Evolutionary conservation across 345 rosid species (phyloP).

Genomic region (Capsella bursapastoris): DNA sequence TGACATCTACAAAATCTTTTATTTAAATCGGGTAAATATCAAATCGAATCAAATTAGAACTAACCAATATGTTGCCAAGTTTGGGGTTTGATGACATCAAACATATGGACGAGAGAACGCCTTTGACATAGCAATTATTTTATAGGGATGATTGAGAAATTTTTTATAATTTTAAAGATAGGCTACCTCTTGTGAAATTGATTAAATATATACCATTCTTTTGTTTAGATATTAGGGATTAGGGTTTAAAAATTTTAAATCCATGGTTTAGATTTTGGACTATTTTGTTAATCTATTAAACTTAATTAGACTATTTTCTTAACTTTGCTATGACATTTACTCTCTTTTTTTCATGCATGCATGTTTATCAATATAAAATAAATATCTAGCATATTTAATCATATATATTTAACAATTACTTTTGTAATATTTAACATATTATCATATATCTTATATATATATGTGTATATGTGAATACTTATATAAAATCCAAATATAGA

Average conservation of each 20-base stretch:
- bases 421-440: background rate
- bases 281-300: background rate
- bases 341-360: background rate
- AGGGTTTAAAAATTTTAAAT: background rate
- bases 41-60: slow-evolving; percentile 33
- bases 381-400: background rate
- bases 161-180: background rate
- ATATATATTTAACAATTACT: background rate
- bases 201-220: background rate
- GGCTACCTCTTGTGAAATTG: background rate
- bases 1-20: slow-evolving; percentile 38
- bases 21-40: slow-evolving; percentile 33
- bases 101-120: slow-evolving; percentile 28
- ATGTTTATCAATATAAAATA: background rate
- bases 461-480: background rate
- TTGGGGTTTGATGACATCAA: slow-evolving; percentile 36
- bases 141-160: background rate
- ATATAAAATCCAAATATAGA: slow-evolving; percentile 1
- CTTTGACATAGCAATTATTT: slow-evolving; percentile 25
- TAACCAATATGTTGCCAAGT: slow-evolving; percentile 30
- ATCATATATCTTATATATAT: background rate
- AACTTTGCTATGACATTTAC: background rate
- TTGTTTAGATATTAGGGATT: background rate
- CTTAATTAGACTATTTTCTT: background rate
- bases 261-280: background rate